Evolutionary conservation across 192 early-diverging fungal species (phyloP).

Genomic region (Haplosporangium gracile): DNA sequence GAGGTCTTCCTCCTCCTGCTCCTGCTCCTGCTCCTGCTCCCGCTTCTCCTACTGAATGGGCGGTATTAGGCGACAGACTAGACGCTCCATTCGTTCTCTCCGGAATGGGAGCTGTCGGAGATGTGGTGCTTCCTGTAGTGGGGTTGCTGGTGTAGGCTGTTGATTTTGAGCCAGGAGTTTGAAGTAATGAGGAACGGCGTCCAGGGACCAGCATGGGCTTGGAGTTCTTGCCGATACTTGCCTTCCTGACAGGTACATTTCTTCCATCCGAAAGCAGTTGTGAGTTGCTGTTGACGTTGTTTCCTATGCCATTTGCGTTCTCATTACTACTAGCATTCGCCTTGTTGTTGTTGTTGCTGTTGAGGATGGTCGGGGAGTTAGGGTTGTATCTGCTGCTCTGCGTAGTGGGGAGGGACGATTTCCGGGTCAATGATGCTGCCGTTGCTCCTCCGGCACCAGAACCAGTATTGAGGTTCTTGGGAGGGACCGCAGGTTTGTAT

Average conservation of each 20-base stretch:
- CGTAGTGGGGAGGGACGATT: conserved; percentile 27
- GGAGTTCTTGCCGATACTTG: conserved; percentile 10
- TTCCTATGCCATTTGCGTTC: not conserved
- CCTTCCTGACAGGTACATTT: conserved; percentile 16
- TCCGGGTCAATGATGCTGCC: conserved; percentile 15
- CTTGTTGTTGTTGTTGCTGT: not conserved
- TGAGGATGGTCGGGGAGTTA: not conserved
- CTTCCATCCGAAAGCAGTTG: not conserved
- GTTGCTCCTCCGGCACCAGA: not conserved
- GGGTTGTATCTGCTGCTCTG: not conserved
- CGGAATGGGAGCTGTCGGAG: not conserved
- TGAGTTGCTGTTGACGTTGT: not conserved
- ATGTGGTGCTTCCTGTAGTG: not conserved
- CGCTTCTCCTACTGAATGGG: not conserved
- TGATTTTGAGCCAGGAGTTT: conserved; percentile 10
- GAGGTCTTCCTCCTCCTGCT: not conserved
- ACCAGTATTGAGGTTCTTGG: not conserved
- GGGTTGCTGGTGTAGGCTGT: conserved; percentile 5
- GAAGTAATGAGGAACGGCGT: conserved; percentile 36
- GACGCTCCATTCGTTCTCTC: not conserved
- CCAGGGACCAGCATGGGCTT: conserved; percentile 45
- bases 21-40: not conserved
- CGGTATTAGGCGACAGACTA: not conserved
- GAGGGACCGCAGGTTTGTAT: not conserved
- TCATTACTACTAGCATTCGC: not conserved